Evolutionary conservation across 768 basidiomycete species (phyloP).

Genomic region (Suillus subaureus): DNA sequence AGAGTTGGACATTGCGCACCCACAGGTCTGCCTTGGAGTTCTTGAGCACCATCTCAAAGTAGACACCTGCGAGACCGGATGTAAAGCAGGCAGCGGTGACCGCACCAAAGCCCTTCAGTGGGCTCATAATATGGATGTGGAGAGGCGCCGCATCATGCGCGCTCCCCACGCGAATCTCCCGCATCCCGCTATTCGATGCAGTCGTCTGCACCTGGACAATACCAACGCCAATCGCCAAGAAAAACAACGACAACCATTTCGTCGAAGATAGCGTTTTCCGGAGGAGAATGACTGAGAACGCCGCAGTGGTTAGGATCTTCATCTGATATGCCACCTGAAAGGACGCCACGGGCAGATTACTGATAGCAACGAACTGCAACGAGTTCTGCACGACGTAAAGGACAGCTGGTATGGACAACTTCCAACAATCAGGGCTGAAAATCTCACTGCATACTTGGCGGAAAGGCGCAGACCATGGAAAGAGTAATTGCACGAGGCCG

Average conservation of each 20-base stretch:
- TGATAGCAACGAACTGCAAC: conserved; percentile 94
- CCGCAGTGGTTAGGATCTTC: conserved; percentile 97
- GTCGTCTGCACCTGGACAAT: conserved; percentile 92
- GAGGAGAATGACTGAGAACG: conserved; percentile 84
- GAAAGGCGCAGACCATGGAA: conserved; percentile 52
- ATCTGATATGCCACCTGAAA: conserved; percentile 99
- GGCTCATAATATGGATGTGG: conserved; percentile 77
- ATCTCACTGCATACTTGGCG: conserved; percentile 66
- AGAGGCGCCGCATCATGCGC: conserved; percentile 64
- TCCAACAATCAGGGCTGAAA: conserved; percentile 96
- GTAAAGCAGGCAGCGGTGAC: conserved; percentile 88
- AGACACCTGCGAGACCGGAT: conserved; percentile 88
- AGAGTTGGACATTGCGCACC: conserved; percentile 89
- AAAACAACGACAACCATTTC: conserved; percentile 88
- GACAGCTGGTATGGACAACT: conserved; percentile 93
- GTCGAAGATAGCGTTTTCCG: conserved; percentile 68
- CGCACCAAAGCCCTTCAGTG: conserved; percentile 79
- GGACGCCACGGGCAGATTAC: conserved; percentile 93
- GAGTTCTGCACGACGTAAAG: conserved; percentile 97
- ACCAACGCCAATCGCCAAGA: conserved; percentile 90
- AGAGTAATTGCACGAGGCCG: conserved; percentile 38
- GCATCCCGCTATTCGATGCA: conserved; percentile 30
- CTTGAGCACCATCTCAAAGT: conserved; percentile 94
- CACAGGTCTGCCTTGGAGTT: conserved; percentile 82
- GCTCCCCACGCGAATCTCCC: conserved; percentile 57